Percentiles rank a stretch among this genome's conserved stretches.
Conservation (phyloP, 805 yeast species). For the Yarrowia osloensis region DNA sequence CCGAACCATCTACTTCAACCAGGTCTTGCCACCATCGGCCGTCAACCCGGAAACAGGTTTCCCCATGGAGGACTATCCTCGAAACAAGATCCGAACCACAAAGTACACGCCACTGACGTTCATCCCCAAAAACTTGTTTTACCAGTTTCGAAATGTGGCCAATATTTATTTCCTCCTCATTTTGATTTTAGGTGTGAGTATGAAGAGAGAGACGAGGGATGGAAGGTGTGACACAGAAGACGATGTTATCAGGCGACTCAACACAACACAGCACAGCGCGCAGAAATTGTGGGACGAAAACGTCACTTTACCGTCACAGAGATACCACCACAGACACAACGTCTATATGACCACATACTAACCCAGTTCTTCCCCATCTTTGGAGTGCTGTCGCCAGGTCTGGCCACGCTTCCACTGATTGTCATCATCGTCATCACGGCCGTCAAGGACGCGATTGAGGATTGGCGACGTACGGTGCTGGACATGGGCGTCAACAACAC, state of each 20-base stretch:
- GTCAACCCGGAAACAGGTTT: slow-evolving; percentile 56
- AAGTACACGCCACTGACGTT: slow-evolving; percentile 92
- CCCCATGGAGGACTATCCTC: slow-evolving; percentile 63
- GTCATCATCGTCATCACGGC: slow-evolving; percentile 77
- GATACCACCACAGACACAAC: too few species aligned
- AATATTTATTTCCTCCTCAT: slow-evolving; percentile 82
- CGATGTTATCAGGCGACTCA: neutral
- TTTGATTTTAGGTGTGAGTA: slow-evolving; percentile 55
- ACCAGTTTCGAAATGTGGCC: slow-evolving; percentile 88
- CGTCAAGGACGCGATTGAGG: slow-evolving; percentile 77
- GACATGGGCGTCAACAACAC: slow-evolving; percentile 74
- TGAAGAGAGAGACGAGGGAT: too few species aligned
- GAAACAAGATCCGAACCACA: slow-evolving; percentile 94
- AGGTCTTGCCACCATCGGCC: slow-evolving; percentile 52
- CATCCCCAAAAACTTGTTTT: slow-evolving; percentile 77
- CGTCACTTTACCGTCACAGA: too few species aligned
- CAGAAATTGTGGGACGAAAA: too few species aligned
- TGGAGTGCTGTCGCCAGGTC: slow-evolving; percentile 72
- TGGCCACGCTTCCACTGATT: slow-evolving; percentile 80
- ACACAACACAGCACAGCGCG: too few species aligned
- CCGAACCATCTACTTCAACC: slow-evolving; percentile 54
- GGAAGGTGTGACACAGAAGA: too few species aligned
- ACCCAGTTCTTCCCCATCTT: slow-evolving; percentile 60
- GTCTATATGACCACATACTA: too few species aligned
- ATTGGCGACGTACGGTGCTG: slow-evolving; percentile 62